Base-by-base conservation (phyloP, 768 basidiomycete species). In the Favolaschia claudopus region DNA sequence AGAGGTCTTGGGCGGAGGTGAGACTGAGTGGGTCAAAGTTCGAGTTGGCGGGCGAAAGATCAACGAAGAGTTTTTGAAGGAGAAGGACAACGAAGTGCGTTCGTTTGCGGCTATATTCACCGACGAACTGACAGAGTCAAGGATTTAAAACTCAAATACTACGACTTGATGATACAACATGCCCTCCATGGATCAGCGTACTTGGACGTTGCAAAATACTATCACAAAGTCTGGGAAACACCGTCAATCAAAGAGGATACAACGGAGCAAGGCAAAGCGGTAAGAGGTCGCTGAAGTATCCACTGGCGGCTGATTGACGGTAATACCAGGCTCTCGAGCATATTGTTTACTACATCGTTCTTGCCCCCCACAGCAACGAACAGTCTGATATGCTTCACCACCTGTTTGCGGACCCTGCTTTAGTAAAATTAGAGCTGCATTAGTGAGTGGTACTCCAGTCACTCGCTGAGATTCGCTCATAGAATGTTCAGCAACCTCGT, bases 151-250 rank as follows among this genome's bases (percentile, higher is more conserved):
- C 85, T 98, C 69, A 94, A 93, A 70, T 99, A 89, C 73, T 98
- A 98, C 74, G 89, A 96, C 66, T 80, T 99, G 60, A 96, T 99
- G 93, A 96, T 99, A 52, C 92, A 95, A 74, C 89, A 95, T 67
- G 93, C 93, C 20, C 81, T 99, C 15, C 91, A 92, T 63, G 85
- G 90, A 62, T 85, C 84, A 59, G 84, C 88, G 24, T 98, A 97
- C 71, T 85, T 99, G 19, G 96, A 98, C 64, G 94, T 92, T 7
- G 95, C 95, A 34, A 96, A 96, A 72, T 89, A 96, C 68, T 99
- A 95, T 72, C 84, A 96, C 77, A 95, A 95, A 70, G 91, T 99
- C 36, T 99, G 95, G 93, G 95, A 97, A 71, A 98, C 96, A 14
- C 93, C 95, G 7, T 89, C 93, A 42, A 89, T 99, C 76, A 94